Conservation (phyloP, 495 filamentous ascomycete species). For the Pyrenula aspistea region DNA sequence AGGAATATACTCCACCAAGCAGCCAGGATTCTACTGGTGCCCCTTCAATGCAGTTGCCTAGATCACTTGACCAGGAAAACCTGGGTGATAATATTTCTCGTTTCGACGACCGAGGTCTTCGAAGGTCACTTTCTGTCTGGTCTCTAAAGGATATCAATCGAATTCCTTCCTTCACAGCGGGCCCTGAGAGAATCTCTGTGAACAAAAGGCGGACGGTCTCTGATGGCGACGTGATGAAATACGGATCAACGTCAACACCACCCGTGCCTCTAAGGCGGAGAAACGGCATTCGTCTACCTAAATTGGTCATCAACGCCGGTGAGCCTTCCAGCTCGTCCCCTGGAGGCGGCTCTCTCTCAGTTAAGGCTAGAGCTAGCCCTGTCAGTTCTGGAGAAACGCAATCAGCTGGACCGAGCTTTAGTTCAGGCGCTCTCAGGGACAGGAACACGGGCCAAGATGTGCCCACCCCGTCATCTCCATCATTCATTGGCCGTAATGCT, state of each 20-base stretch:
- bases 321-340: neutral
- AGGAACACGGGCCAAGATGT: neutral
- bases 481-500: constrained; percentile 1
- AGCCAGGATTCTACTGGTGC: neutral
- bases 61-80: neutral
- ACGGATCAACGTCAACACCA: neutral
- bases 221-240: neutral
- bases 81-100: constrained; percentile 3
- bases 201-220: constrained; percentile 2
- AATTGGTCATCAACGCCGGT: neutral
- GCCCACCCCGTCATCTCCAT: neutral
- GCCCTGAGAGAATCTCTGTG: constrained; percentile 5
- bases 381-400: neutral
- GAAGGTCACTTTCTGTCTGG: neutral
- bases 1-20: neutral
- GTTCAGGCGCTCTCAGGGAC: neutral
- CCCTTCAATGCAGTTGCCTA: neutral
- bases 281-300: constrained; percentile 1
- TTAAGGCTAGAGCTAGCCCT: neutral
- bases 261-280: neutral
- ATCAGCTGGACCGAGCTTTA: neutral
- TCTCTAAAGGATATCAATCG: constrained; percentile 5
- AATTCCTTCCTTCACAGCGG: constrained; percentile 7
- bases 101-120: neutral
- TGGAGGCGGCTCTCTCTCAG: neutral